phyloP scores from a whole-genome alignment of 495 filamentous ascomycete genomes.

The Aspergillus avenaceus region DNA sequence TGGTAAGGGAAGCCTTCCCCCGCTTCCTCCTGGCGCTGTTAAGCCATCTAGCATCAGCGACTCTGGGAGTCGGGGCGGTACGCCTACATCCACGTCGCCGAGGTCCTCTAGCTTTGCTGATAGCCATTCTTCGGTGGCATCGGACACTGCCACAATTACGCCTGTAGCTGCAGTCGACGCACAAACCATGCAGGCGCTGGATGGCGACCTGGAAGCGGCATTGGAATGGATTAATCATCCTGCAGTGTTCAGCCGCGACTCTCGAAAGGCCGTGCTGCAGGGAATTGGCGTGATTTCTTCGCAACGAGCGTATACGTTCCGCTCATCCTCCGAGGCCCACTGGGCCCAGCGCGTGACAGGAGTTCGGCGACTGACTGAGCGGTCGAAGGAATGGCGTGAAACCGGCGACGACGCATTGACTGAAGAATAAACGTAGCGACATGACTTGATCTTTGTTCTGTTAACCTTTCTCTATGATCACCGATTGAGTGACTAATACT shows the following conservation, averaged over 20 bases:
- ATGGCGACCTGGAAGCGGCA: constrained; percentile 84
- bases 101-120: constrained; percentile 42
- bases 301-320: constrained; percentile 91
- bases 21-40: constrained; percentile 60
- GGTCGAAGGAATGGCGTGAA: constrained; percentile 82
- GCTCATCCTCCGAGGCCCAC: constrained; percentile 76
- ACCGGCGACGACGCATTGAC: constrained; percentile 78
- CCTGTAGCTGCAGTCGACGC: constrained; percentile 71
- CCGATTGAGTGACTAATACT: background rate
- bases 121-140: constrained; percentile 35
- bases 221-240: constrained; percentile 99
- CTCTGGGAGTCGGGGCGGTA: constrained; percentile 32
- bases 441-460: constrained; percentile 4
- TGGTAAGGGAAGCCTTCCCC: constrained; percentile 90
- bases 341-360: constrained; percentile 80
- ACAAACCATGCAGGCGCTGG: constrained; percentile 76
- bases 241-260: constrained; percentile 91
- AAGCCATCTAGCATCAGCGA: constrained; percentile 33
- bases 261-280: constrained; percentile 91
- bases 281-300: constrained; percentile 94
- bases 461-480: constrained; percentile 6
- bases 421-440: constrained; percentile 56
- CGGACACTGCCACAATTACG: constrained; percentile 54
- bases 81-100: constrained; percentile 36
- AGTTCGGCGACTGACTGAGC: constrained; percentile 70